Conservation (phyloP, 1,284 basidiomycete genomes). For the Moesziomyces antarcticus region DNA sequence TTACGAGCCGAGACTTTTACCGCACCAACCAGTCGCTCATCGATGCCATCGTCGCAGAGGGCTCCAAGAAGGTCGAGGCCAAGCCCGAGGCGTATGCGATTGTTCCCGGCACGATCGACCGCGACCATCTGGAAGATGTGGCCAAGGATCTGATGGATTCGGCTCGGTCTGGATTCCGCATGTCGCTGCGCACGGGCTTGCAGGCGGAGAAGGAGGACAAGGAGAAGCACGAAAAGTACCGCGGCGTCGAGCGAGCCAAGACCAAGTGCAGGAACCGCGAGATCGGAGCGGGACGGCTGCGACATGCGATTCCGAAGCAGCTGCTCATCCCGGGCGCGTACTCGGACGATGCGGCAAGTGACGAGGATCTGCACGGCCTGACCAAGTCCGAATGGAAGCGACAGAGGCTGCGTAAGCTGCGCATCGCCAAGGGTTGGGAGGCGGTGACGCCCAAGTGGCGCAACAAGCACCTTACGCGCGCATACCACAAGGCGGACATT, state of each 20-base stretch:
- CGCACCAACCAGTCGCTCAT: slow-evolving; percentile 51
- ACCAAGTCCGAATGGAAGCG: slow-evolving; percentile 51
- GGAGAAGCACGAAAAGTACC: slow-evolving; percentile 54
- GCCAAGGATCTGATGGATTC: slow-evolving; percentile 58
- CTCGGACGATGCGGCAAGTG: slow-evolving; percentile 55
- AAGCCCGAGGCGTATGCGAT: slow-evolving; percentile 52
- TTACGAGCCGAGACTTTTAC: slow-evolving; percentile 49
- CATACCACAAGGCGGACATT: slow-evolving; percentile 53
- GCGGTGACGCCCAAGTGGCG: slow-evolving; percentile 54
- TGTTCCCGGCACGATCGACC: slow-evolving; percentile 47
- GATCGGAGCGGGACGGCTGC: slow-evolving; percentile 42
- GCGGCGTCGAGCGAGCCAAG: slow-evolving; percentile 49
- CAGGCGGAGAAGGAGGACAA: slow-evolving; percentile 54
- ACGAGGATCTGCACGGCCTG: slow-evolving; percentile 54
- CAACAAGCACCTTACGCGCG: slow-evolving; percentile 49
- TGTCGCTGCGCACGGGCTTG: slow-evolving; percentile 46
- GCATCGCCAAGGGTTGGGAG: slow-evolving; percentile 51
- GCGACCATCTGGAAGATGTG: slow-evolving; percentile 51
- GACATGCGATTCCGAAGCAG: slow-evolving; percentile 49
- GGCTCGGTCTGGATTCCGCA: slow-evolving; percentile 49
- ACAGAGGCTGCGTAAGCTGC: slow-evolving; percentile 42
- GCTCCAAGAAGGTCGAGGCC: slow-evolving; percentile 41
- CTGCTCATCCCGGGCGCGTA: slow-evolving; percentile 52
- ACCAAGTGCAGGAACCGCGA: slow-evolving; percentile 53
- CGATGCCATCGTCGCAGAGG: slow-evolving; percentile 47